These are phyloP conservation scores for Boletales sp. DNA, from an alignment of 768 basidiomycete genomes.

Conservation along the genomic window DNA sequence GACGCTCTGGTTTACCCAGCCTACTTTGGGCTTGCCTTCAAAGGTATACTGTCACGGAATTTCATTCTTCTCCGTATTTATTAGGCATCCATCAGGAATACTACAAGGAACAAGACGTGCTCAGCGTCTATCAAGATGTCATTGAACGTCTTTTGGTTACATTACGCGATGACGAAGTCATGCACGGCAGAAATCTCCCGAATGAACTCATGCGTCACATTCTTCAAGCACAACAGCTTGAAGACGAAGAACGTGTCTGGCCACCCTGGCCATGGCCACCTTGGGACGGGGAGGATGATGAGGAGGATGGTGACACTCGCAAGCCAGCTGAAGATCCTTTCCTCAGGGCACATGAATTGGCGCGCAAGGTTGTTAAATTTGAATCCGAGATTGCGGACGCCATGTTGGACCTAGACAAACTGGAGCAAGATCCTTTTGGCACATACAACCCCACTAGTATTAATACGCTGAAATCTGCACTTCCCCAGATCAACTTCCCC, in stretches of 20 bases:
- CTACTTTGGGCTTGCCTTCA: slow-evolving; percentile 77
- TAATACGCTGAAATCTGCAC: slow-evolving; percentile 59
- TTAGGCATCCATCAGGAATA: slow-evolving; percentile 60
- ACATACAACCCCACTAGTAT: slow-evolving; percentile 86
- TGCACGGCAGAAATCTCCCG: slow-evolving; percentile 9
- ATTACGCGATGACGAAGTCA: slow-evolving; percentile 45
- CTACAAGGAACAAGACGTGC: slow-evolving; percentile 71
- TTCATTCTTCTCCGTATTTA: background rate
- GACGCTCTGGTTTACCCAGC: slow-evolving; percentile 83
- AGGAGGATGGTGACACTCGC: slow-evolving; percentile 36
- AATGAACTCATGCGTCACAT: slow-evolving; percentile 20
- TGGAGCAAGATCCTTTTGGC: slow-evolving; percentile 75
- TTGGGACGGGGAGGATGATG: slow-evolving; percentile 67
- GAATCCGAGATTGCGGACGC: slow-evolving; percentile 77
- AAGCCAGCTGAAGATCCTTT: slow-evolving; percentile 33
- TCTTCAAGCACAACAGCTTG: slow-evolving; percentile 36
- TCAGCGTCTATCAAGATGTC: slow-evolving; percentile 67
- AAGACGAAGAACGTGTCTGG: slow-evolving; percentile 46
- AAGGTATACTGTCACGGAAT: slow-evolving; percentile 47
- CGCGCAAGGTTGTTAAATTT: slow-evolving; percentile 69
- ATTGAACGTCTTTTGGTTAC: slow-evolving; percentile 63
- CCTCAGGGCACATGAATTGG: slow-evolving; percentile 56
- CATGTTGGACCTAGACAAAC: slow-evolving; percentile 75
- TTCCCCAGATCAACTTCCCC: slow-evolving; percentile 78
- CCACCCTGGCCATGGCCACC: slow-evolving; percentile 87